Evolutionary conservation across 331 rosid genomes (phyloP).

Genomic region (Telfairia occidentalis): DNA sequence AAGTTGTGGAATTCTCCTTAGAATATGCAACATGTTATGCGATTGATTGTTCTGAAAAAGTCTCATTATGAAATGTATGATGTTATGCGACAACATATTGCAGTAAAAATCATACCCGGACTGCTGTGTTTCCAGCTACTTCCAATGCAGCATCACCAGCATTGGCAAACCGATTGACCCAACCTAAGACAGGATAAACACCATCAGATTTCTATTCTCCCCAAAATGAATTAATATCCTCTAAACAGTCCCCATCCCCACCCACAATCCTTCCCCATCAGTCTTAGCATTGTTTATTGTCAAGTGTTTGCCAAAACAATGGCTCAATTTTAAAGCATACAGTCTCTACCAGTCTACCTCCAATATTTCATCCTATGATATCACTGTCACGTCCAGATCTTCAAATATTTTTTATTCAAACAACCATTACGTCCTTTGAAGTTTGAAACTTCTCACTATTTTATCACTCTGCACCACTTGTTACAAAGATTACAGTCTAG

Average conservation of each 20-base stretch:
- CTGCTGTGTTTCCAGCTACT: constrained; percentile 86
- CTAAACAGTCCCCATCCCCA: not conserved
- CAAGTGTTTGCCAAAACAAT: not conserved
- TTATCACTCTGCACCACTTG: not conserved
- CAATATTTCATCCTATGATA: not conserved
- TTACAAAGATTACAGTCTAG: not conserved
- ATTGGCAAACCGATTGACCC: constrained; percentile 99
- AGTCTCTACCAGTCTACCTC: not conserved
- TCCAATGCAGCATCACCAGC: constrained; percentile 99
- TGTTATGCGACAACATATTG: not conserved
- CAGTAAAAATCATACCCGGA: constrained; percentile 49
- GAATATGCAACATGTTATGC: not conserved
- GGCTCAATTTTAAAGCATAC: not conserved
- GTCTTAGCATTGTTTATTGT: not conserved
- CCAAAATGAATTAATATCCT: not conserved
- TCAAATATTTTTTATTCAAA: not conserved
- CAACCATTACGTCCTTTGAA: not conserved
- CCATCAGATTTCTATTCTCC: constrained; percentile 8
- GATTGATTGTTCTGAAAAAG: not conserved
- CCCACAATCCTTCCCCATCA: not conserved
- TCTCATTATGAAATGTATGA: not conserved
- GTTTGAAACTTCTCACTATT: not conserved
- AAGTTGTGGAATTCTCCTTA: not conserved
- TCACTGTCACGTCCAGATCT: not conserved
- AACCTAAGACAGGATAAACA: constrained; percentile 45